phyloP scores from a whole-genome alignment of 1,284 basidiomycete species.

The Tremellales sp. region DNA sequence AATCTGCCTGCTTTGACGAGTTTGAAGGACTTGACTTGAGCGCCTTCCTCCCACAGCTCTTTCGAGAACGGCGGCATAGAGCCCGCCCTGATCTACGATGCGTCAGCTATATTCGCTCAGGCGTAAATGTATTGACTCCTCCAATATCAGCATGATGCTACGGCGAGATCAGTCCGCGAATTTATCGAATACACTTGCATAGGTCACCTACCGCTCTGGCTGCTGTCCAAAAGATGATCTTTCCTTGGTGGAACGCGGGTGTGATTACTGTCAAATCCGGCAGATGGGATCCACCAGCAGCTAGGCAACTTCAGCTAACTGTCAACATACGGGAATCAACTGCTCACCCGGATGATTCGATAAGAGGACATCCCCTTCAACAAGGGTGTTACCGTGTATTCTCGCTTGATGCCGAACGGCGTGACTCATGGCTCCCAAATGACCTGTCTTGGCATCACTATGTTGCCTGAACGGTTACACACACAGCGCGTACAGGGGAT shows the following conservation, averaged over 20 bases:
- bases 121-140: no score
- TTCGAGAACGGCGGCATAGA: slow-evolving; percentile 52
- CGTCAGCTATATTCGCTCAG: not conserved
- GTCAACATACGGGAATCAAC: slow-evolving; percentile 45
- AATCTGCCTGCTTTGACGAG: slow-evolving; percentile 40
- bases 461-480: slow-evolving; percentile 1
- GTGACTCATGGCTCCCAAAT: slow-evolving; percentile 41
- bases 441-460: slow-evolving; percentile 9
- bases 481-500: slow-evolving; percentile 22
- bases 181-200: not conserved
- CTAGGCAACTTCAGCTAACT: slow-evolving; percentile 26
- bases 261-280: slow-evolving; percentile 51
- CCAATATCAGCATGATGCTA: slow-evolving; percentile 45
- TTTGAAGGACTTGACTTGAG: slow-evolving; percentile 55
- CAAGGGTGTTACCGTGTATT: slow-evolving; percentile 29
- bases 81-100: slow-evolving; percentile 40
- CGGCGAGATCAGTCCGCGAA: slow-evolving; percentile 3
- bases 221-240: slow-evolving; percentile 44
- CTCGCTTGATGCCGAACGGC: slow-evolving; percentile 37
- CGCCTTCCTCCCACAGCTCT: slow-evolving; percentile 51
- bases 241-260: slow-evolving; percentile 36
- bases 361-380: slow-evolving; percentile 50
- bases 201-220: slow-evolving; percentile 20
- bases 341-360: slow-evolving; percentile 50
- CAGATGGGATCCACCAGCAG: slow-evolving; percentile 53